Conservation (phyloP, 441 rosid species). For the Gossypium lobatum region DNA sequence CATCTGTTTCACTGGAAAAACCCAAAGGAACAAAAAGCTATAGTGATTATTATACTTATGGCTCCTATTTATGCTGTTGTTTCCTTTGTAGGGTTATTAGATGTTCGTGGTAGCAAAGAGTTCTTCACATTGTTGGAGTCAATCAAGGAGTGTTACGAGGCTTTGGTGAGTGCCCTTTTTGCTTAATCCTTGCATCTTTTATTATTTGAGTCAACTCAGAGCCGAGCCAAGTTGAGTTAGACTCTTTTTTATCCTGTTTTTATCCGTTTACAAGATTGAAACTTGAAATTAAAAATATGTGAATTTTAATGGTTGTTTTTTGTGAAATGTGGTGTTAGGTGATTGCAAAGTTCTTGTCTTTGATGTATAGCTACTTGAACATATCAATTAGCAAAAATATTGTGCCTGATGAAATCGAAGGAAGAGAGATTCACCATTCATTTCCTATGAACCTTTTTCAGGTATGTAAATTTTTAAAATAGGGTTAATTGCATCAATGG, state of each 20-base stretch:
- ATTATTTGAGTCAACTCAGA: too few relatives aligned
- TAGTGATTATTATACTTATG: constrained; percentile 76
- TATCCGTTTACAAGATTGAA: too few relatives aligned
- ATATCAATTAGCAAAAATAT: constrained; percentile 77
- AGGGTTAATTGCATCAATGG: neutral
- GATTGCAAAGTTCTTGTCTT: constrained; percentile 83
- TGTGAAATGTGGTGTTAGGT: constrained; percentile 38
- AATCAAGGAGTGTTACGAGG: constrained; percentile 92
- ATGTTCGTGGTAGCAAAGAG: constrained; percentile 63
- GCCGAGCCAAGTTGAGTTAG: too few relatives aligned
- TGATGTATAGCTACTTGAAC: constrained; percentile 77
- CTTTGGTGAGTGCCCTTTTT: constrained; percentile 51
- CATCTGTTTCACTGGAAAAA: constrained; percentile 88
- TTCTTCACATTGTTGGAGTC: constrained; percentile 78
- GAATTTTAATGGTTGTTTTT: too few relatives aligned
- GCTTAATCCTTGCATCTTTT: too few relatives aligned
- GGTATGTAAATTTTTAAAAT: constrained; percentile 29
- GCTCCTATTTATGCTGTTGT: constrained; percentile 77
- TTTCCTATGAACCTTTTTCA: constrained; percentile 95
- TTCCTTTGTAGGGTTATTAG: constrained; percentile 72
- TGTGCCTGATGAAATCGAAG: constrained; percentile 83
- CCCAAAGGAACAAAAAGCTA: constrained; percentile 92
- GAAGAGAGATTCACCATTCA: constrained; percentile 85
- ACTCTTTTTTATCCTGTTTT: too few relatives aligned
- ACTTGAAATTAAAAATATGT: too few relatives aligned